phyloP scores from a whole-genome alignment of 1,284 basidiomycete species.

The Moesziomyces sp. region DNA sequence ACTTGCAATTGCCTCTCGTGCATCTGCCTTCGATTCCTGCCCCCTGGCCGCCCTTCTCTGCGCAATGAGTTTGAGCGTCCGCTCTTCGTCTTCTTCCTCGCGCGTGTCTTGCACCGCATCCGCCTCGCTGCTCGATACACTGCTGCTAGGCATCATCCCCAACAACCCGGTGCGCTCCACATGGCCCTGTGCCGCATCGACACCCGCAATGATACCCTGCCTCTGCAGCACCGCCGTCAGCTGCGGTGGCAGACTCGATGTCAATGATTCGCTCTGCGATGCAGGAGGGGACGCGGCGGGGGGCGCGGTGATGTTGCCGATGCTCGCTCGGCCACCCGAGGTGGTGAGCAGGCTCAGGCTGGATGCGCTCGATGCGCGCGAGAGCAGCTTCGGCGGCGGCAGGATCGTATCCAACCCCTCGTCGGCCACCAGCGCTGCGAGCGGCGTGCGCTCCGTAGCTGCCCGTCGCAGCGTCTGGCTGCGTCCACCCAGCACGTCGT shows the following conservation, averaged over 20 bases:
- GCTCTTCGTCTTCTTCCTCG: conserved; percentile 64
- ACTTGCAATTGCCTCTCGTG: conserved; percentile 41
- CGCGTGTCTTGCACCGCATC: conserved; percentile 21
- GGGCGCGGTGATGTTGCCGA: conserved; percentile 30
- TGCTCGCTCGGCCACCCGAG: conserved; percentile 47
- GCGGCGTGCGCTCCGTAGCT: conserved; percentile 24
- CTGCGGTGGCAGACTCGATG: conserved; percentile 37
- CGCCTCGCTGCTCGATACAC: conserved; percentile 49
- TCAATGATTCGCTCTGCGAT: conserved; percentile 12
- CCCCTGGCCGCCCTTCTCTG: conserved; percentile 53
- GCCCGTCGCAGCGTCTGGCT: conserved; percentile 34
- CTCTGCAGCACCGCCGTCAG: conserved; percentile 41
- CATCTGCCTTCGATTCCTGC: conserved; percentile 39
- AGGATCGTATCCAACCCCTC: conserved; percentile 48
- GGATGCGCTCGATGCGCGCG: conserved; percentile 48
- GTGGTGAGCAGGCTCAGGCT: conserved; percentile 52
- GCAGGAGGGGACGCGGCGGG: conserved; percentile 15
- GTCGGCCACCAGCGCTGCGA: conserved; percentile 14
- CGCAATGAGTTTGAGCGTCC: conserved; percentile 59
- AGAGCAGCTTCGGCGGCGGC: conserved; percentile 38
- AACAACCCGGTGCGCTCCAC: conserved; percentile 33
- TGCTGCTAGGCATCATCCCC: conserved; percentile 63
- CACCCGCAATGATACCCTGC: conserved; percentile 48
- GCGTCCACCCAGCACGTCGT: conserved; percentile 40
- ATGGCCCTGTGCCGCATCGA: conserved; percentile 4